Percentiles rank a stretch among this genome's conserved stretches.
These are phyloP conservation scores for Spathaspora gorwiae DNA, from an alignment of 805 yeast genomes.

Conservation along the genomic window DNA sequence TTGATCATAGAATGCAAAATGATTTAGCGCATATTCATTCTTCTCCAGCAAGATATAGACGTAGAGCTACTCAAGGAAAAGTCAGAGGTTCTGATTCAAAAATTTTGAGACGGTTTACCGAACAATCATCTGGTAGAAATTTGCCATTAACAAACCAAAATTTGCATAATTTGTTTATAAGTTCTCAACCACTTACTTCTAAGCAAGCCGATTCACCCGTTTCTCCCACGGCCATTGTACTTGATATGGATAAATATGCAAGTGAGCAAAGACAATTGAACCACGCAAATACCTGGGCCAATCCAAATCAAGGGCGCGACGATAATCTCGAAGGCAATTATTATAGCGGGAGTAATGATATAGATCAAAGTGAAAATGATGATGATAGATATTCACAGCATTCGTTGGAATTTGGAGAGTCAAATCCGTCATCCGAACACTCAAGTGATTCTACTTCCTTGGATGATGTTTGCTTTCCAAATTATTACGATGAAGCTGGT, in stretches of 20 bases:
- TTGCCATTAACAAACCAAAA: constrained; percentile 37
- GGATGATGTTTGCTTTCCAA: constrained; percentile 89
- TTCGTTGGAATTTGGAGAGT: constrained; percentile 42
- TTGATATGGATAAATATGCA: constrained; percentile 39
- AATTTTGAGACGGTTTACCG: constrained; percentile 1
- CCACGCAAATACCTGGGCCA: constrained; percentile 7
- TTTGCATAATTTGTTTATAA: constrained; percentile 22
- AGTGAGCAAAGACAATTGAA: constrained; percentile 24
- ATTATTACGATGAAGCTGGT: constrained; percentile 43
- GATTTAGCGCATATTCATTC: constrained; percentile 23
- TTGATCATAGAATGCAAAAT: constrained; percentile 27
- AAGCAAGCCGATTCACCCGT: constrained; percentile 2
- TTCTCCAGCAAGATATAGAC: constrained; percentile 26
- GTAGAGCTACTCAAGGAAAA: constrained; percentile 14
- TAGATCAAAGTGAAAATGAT: constrained; percentile 6
- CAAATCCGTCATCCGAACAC: constrained; percentile 64
- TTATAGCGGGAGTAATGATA: background rate
- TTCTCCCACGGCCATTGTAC: constrained; percentile 19
- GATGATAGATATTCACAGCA: constrained; percentile 16
- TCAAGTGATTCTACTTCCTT: constrained; percentile 66
- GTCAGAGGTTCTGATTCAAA: background rate
- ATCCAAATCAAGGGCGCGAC: constrained; percentile 2
- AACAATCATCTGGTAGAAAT: constrained; percentile 6
- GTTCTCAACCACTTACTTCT: constrained; percentile 4
- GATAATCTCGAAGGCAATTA: background rate